Percentiles rank a stretch among this genome's conserved stretches.
These are phyloP conservation scores for Musa acuminata DNA, from an alignment of 176 grass and related monocot genomes.

Conservation along the genomic window DNA sequence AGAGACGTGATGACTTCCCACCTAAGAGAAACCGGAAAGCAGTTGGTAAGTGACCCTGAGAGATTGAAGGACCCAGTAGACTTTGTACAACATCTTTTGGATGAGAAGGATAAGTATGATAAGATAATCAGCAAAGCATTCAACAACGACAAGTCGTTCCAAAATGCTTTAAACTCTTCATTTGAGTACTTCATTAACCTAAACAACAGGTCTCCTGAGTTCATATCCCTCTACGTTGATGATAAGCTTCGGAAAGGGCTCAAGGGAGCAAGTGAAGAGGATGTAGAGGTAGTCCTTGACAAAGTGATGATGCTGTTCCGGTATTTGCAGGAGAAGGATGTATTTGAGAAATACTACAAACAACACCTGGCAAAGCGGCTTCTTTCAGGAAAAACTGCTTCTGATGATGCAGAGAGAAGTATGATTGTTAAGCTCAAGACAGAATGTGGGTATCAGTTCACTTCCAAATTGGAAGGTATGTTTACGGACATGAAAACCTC, in stretches of 20 bases:
- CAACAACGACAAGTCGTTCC: conserved; percentile 91
- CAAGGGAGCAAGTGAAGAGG: conserved; percentile 85
- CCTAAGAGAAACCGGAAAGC: conserved; percentile 76
- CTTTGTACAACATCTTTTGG: conserved; percentile 78
- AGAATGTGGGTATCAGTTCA: conserved; percentile 96
- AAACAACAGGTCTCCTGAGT: conserved; percentile 91
- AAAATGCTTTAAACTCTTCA: conserved; percentile 89
- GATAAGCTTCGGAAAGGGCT: conserved; percentile 90
- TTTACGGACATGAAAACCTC: conserved; percentile 99
- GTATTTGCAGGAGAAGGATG: conserved; percentile 97
- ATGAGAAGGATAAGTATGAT: conserved; percentile 95
- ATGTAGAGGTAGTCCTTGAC: conserved; percentile 78
- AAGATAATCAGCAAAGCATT: conserved; percentile 88
- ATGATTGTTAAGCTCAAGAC: conserved; percentile 99
- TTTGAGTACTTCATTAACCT: conserved; percentile 97
- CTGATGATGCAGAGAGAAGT: conserved; percentile 96
- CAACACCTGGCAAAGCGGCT: conserved; percentile 89
- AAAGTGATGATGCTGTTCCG: conserved; percentile 99
- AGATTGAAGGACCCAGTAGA: conserved; percentile 89
- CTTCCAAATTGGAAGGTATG: conserved; percentile 95
- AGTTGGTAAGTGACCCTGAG: conserved; percentile 75
- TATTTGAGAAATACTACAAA: conserved; percentile 98
- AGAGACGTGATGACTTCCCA: conserved; percentile 84
- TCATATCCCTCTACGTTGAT: conserved; percentile 93
- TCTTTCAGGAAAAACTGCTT: conserved; percentile 74